Evolutionary conservation across 495 filamentous ascomycete species (phyloP).

Genomic region (Evernia prunastri): DNA sequence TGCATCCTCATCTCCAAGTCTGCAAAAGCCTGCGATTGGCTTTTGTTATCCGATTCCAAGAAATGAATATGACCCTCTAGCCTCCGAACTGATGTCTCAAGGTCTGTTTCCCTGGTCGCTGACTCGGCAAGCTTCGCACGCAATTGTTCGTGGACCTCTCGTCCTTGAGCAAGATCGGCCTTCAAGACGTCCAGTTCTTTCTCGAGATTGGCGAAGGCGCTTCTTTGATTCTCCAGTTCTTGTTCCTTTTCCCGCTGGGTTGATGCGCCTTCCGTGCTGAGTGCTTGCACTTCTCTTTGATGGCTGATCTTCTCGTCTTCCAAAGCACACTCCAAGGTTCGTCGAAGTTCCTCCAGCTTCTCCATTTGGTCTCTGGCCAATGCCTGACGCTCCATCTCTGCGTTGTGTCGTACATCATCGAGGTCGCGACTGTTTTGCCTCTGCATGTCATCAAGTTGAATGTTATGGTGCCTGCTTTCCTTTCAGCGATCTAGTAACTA

Average conservation of each 20-base stretch:
- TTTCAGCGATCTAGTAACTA: constrained; percentile 39
- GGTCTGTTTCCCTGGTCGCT: constrained; percentile 51
- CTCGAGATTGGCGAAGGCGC: constrained; percentile 50
- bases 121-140: constrained; percentile 58
- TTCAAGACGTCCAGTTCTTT: constrained; percentile 50
- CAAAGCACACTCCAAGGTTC: constrained; percentile 49
- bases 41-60: constrained; percentile 79
- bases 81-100: constrained; percentile 69
- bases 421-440: constrained; percentile 44
- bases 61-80: constrained; percentile 76
- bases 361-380: constrained; percentile 42
- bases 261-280: constrained; percentile 52
- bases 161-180: constrained; percentile 43
- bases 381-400: constrained; percentile 37
- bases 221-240: constrained; percentile 55
- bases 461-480: constrained; percentile 41
- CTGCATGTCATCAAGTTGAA: constrained; percentile 52
- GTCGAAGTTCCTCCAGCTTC: constrained; percentile 43
- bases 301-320: constrained; percentile 56
- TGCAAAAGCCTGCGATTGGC: constrained; percentile 73
- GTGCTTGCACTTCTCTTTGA: constrained; percentile 57
- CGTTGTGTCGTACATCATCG: constrained; percentile 38
- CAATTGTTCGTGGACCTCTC: constrained; percentile 46
- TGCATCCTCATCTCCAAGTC: constrained; percentile 69
- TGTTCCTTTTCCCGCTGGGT: constrained; percentile 59